A percentile compares a stretch with the other conserved stretches of the same genome.
phyloP scores from a whole-genome alignment of 805 yeast species.

The Candida sphagnicola region DNA sequence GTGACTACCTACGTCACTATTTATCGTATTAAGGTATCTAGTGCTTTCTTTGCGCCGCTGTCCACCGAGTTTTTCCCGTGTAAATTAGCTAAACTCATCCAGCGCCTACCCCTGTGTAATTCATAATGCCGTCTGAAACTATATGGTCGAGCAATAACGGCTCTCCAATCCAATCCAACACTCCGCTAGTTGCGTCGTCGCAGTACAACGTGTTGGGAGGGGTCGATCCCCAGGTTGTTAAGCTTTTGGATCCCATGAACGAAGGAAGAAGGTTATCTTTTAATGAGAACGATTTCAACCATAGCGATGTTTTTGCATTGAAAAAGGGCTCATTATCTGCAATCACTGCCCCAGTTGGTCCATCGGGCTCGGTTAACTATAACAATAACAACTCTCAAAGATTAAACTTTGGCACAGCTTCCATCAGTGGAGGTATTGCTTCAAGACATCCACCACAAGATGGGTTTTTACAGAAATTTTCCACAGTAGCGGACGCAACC shows the following conservation, averaged over 20 bases:
- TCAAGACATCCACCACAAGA: constrained; percentile 44
- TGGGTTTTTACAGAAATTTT: constrained; percentile 58
- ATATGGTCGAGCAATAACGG: constrained; percentile 37
- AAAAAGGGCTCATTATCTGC: constrained; percentile 46
- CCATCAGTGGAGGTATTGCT: constrained; percentile 55
- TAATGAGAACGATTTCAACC: constrained; percentile 37
- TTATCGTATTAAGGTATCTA: too few relatives aligned
- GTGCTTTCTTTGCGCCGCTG: background rate
- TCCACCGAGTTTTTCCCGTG: too few relatives aligned
- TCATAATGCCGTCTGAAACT: constrained; percentile 36
- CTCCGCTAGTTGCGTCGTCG: constrained; percentile 5
- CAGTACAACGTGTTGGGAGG: constrained; percentile 34
- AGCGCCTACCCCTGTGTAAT: too few relatives aligned
- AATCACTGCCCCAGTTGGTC: constrained; percentile 42
- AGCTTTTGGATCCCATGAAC: constrained; percentile 14
- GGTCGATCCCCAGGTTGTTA: constrained; percentile 40
- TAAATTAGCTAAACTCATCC: too few relatives aligned
- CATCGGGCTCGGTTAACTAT: constrained; percentile 17
- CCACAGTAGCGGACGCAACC: constrained; percentile 65
- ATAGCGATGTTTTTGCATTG: constrained; percentile 40
- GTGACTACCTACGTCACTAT: too few relatives aligned
- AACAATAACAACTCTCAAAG: constrained; percentile 14
- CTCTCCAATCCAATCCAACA: constrained; percentile 14
- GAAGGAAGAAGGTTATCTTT: constrained; percentile 36
- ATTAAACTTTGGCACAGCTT: constrained; percentile 53